Base-by-base conservation (phyloP, 768 basidiomycete genomes). In the Rhodotorula graminis region DNA sequence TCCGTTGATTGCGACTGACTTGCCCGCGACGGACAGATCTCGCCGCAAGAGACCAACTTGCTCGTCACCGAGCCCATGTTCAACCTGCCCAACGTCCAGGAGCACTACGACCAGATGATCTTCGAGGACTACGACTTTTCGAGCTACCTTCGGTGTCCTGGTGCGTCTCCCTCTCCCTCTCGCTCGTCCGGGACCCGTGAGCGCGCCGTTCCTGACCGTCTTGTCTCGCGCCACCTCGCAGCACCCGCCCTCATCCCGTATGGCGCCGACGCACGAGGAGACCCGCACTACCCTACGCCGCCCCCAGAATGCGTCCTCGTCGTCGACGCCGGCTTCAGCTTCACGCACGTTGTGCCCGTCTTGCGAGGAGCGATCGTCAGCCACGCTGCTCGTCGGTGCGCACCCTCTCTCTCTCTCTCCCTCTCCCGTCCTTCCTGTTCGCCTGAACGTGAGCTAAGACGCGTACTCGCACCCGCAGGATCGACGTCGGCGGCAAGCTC, bases 101-200 rank as follows among this genome's bases (percentile, higher is more conserved):
- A 93, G 40, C 86, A 91, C 47, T 93, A 94, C 78, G 94, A 98
- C 80, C 92, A 97, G 81, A 90, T 98, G 80, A 84, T 95, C 5
- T 97, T 96, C 78, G 94, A 97, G 80, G 93, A 97, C 82, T 98
- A 93, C 82, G 93, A 94, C 77, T 96, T 95, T 79, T 84, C 85
- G 60, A 87, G 90, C 60, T 93, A 91, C 80, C 84, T 86, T 78
- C 86, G 93, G 42, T 88, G 88, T 78, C 87, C 92, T 65, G 89
- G 94, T 95, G 82, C 80, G 90, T 84, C 37, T 3, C 33, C 56
- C 9, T 33, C 31, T 57, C 25, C 27, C 21, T 4, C 53, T 50
- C 55, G 25, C 53, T 23, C n/a, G 3, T 5, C 23, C 27, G 9
- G 50, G 50, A 15, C 8, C 76, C 7, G 9, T 4, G 37, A 37